Percentiles rank a stretch among this genome's conserved stretches.
Conservation (phyloP, 805 yeast genomes). For the Torulaspora quercuum region DNA sequence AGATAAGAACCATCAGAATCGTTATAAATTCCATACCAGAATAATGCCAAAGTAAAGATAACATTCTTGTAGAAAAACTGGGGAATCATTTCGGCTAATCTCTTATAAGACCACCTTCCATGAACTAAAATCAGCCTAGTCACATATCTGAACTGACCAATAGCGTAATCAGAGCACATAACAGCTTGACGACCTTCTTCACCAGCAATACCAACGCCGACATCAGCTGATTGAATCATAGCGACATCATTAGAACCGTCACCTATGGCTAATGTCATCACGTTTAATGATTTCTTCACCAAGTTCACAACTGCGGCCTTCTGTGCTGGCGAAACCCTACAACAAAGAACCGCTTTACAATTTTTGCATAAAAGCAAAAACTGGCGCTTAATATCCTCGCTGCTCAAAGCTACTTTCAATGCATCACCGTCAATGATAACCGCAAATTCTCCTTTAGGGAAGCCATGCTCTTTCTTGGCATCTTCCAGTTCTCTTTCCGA, state of each 20-base stretch:
- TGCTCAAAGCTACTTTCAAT: conserved; percentile 49
- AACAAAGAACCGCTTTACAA: conserved; percentile 77
- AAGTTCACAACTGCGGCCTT: conserved; percentile 79
- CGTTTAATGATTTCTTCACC: conserved; percentile 70
- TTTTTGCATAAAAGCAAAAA: conserved; percentile 72
- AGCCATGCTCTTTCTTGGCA: conserved; percentile 56
- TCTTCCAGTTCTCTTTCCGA: conserved; percentile 51
- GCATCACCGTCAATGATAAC: conserved; percentile 82
- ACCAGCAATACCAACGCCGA: conserved; percentile 88
- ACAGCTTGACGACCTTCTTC: conserved; percentile 89
- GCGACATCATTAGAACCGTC: conserved; percentile 91
- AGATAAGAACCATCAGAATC: conserved; percentile 78
- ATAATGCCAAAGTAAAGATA: conserved; percentile 66
- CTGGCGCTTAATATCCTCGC: conserved; percentile 47
- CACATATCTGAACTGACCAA: conserved; percentile 76
- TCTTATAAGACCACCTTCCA: conserved; percentile 83
- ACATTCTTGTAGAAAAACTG: conserved; percentile 77
- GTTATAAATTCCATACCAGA: conserved; percentile 75
- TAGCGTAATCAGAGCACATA: conserved; percentile 83
- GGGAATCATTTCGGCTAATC: conserved; percentile 81
- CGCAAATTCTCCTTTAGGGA: conserved; percentile 66
- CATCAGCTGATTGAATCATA: conserved; percentile 84
- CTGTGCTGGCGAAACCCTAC: conserved; percentile 86
- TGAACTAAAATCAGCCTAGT: conserved; percentile 66
- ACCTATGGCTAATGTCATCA: conserved; percentile 84